phyloP scores from a whole-genome alignment of 805 yeast species.

The Candida glaebosa region DNA sequence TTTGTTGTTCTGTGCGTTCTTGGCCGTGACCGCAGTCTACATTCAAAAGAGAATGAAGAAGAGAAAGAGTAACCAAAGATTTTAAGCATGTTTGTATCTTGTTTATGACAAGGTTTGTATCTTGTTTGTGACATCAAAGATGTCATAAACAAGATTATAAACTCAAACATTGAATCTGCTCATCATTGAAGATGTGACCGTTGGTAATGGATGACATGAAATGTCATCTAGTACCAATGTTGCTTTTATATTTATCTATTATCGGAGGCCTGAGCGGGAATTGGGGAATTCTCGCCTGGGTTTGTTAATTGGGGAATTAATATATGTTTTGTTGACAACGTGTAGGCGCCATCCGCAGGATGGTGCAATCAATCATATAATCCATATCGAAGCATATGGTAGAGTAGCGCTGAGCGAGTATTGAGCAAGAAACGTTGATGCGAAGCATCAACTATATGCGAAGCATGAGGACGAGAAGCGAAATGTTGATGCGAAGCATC shows the following conservation, averaged over 20 bases:
- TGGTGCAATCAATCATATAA: no score
- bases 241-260: not conserved
- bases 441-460: no score
- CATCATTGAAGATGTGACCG: not conserved
- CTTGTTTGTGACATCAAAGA: not conserved
- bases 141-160: not conserved
- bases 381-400: no score
- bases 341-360: not conserved
- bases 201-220: no score
- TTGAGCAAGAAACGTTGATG: no score
- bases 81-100: constrained; percentile 16
- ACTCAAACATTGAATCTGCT: not conserved
- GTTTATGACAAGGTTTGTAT: not conserved
- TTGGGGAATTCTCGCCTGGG: not conserved
- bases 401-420: no score
- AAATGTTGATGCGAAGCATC: no score
- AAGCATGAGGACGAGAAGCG: no score
- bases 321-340: not conserved
- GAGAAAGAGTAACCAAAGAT: constrained; percentile 41
- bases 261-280: not conserved
- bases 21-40: constrained; percentile 33
- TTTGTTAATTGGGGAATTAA: constrained; percentile 1
- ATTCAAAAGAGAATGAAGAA: constrained; percentile 40
- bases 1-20: constrained; percentile 47
- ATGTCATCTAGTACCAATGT: no score